Conservation (phyloP, 345 rosid genomes). For the Draba incana region DNA sequence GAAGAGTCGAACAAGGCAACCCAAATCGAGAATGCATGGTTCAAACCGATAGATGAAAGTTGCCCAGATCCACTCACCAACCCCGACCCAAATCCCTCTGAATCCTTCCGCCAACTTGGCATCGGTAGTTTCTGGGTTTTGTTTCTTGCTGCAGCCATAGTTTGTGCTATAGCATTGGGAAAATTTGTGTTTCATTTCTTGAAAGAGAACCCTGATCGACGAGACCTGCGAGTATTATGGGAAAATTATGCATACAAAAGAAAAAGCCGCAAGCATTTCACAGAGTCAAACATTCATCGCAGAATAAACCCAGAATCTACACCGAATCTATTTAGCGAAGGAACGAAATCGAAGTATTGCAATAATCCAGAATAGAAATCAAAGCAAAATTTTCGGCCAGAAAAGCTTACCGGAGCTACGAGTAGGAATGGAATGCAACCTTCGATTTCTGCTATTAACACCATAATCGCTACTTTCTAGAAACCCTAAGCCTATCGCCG, state of each 20-base stretch:
- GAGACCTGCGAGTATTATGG: conserved; percentile 16
- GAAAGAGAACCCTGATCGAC: conserved; percentile 11
- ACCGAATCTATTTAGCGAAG: too few relatives aligned
- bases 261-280: too few relatives aligned
- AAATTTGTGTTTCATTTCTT: conserved; percentile 12
- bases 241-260: not conserved
- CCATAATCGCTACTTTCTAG: too few relatives aligned
- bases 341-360: too few relatives aligned
- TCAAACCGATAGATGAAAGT: conserved; percentile 15
- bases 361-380: too few relatives aligned
- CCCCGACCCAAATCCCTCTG: conserved; percentile 23
- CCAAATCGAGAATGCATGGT: conserved; percentile 42
- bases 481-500: too few relatives aligned
- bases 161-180: conserved; percentile 14
- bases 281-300: too few relatives aligned
- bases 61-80: conserved; percentile 41
- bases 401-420: too few relatives aligned
- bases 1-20: conserved; percentile 40
- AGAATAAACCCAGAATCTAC: too few relatives aligned
- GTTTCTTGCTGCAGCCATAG: conserved; percentile 40
- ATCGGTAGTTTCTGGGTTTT: conserved; percentile 49
- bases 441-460: too few relatives aligned
- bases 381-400: too few relatives aligned
- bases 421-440: too few relatives aligned
- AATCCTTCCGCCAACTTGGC: conserved; percentile 42